Conservation (phyloP, 129 eudicot genomes). For the Flaveria bidentis region DNA sequence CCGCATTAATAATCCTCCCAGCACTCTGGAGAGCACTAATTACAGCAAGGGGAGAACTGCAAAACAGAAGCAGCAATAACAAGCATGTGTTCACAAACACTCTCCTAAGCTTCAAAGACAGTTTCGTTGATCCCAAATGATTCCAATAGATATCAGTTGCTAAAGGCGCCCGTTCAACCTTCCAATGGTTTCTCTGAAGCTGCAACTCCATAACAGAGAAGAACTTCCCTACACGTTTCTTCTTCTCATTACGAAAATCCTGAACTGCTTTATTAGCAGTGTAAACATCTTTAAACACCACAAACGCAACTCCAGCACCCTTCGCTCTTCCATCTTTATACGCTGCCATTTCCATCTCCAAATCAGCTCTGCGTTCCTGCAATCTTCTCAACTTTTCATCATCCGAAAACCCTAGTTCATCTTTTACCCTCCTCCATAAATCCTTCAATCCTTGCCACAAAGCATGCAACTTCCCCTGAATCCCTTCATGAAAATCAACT, state of each 20-base stretch:
- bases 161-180: conserved; percentile 89
- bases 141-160: conserved; percentile 98
- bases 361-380: conserved; percentile 94
- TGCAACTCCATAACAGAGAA: conserved; percentile 83
- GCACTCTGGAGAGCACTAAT: conserved; percentile 78
- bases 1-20: conserved; percentile 87
- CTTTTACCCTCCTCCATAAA: conserved; percentile 54
- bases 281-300: conserved; percentile 93
- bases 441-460: conserved; percentile 60
- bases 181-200: conserved; percentile 92
- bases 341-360: conserved; percentile 95
- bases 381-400: conserved; percentile 75
- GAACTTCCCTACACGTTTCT: conserved; percentile 76
- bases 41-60: conserved; percentile 93
- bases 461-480: conserved; percentile 32
- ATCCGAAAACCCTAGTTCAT: conserved; percentile 69
- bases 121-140: conserved; percentile 81
- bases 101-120: conserved; percentile 66
- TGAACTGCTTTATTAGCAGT: conserved; percentile 88
- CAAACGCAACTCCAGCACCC: conserved; percentile 98
- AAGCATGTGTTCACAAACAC: conserved; percentile 77
- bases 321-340: conserved; percentile 88
- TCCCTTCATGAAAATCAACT: conserved; percentile 31
- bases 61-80: conserved; percentile 76
- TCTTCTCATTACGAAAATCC: conserved; percentile 79